Evolutionary conservation across 2,329 filamentous ascomycete species (phyloP), one percentile per base, ranked within the genome.

Genomic region (Neophaeococcomyces aloes): DNA sequence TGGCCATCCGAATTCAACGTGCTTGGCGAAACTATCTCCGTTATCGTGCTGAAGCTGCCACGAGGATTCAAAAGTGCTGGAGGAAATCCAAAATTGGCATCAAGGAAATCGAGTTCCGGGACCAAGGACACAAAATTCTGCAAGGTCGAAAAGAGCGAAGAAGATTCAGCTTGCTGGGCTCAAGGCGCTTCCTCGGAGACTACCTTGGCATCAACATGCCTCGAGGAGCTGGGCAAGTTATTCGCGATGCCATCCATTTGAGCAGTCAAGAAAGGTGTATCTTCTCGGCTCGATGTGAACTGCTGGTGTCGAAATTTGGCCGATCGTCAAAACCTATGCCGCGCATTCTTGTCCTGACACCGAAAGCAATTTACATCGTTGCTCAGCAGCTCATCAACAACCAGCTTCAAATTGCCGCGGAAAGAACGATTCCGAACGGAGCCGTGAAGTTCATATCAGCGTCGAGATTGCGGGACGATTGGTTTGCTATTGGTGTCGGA

Each of bases 11-110:
- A 47, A 96, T 98, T 47, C 91, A 98, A 67, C 78, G 91, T 54
- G 91, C 94, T 59, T 98, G 91, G 91, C 78, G 91, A 56, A 94
- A 93, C 41, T 96, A 95, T 59, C 74, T 96, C 31, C 81, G 89
- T 4, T 96, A 96, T 64, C 79, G 91, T 34, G 83, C 79, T 19
- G 91, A 98, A 65, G 91, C 86, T 47, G 91, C 91, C 5, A 94
- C 83, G 11, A 79, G 91, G 27, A 96, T 98, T 53, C 91, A 96
- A 61, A 77, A 86, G 32, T 88, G 94, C 69, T 98, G 88, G 88
- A 78, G 89, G 57, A 88, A 91, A 66, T 88, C 93, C 68, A 85
- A 83, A 46, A 85, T 86, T 11, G 89, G 89, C 32, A 81, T 87
- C 34, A 88, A 94, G 61, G 94, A 87, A 58, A 74, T 95, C 44